Evolutionary conservation across 805 yeast species (phyloP), one percentile per base, ranked within the genome.

Genomic region (Yarrowia bubula): DNA sequence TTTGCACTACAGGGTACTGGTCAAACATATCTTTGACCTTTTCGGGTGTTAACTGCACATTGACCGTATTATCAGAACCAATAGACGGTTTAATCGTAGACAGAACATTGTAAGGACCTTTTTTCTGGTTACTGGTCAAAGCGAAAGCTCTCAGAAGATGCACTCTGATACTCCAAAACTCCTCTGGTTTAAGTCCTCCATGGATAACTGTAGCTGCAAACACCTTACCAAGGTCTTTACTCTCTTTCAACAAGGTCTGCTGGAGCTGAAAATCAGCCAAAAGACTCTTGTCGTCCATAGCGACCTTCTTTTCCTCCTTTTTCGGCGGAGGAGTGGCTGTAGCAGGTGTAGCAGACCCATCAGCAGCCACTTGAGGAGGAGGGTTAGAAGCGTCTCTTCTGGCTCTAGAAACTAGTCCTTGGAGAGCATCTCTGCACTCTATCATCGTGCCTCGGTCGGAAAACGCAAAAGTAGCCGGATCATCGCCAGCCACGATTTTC

Each of bases 51-150:
- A 95, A 89, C 64, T 92, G 88, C 57, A 95, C 96, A 75, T 92
- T 92, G 66, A 93, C 96, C 73, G 91, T 90, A 75, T 93, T 93
- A 72, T 93, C 98, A 64, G 90, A 84, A 0, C 96, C 86, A 0
- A 97, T 96, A 8, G 91, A 93, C 0, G 98, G 97, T 72, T 89
- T 90, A 68, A 95, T 93, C 0, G 98, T 91, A 48, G 96, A 88
- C 63, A 95, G 78, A 0, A 95, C 98, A 72, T 95, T 95, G 74
- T 92, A 95, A 0, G 97, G 95, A 0, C 99, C 99, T 58, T 88
- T 81, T 69, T 89, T 89, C 73, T 95, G 99, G 18, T 91, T 84
- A 15, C 85, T 83, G 8, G 93, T 84, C 68, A 95, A 82, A 0
- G 98, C 97, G 77, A 84, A 90, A 0, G 97, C 91, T 64, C 98